Conservation (phyloP, 2,329 filamentous ascomycete species). For the Catunica adiposa region DNA sequence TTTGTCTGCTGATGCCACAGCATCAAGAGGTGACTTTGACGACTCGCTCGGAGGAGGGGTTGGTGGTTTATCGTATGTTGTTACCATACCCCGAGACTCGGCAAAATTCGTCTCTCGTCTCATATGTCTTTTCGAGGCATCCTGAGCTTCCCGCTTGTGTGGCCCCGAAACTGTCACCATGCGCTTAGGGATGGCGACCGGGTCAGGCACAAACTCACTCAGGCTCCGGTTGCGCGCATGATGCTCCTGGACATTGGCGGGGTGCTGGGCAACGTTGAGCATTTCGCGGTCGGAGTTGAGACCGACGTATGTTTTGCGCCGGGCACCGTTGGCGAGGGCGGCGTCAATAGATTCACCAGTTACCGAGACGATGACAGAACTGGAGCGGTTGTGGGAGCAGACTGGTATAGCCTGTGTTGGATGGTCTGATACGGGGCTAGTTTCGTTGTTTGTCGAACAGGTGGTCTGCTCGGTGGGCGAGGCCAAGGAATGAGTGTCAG, state of each 20-base stretch:
- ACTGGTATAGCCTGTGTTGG: slow-evolving; percentile 23
- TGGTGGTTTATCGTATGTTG: slow-evolving; percentile 44
- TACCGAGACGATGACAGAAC: slow-evolving; percentile 31
- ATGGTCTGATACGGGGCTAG: slow-evolving; percentile 33
- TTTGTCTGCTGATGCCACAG: slow-evolving; percentile 22
- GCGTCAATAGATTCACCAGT: slow-evolving; percentile 36
- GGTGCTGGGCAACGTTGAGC: slow-evolving; percentile 8
- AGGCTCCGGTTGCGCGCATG: slow-evolving; percentile 66
- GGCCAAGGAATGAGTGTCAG: slow-evolving; percentile 16
- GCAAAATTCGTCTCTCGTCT: slow-evolving; percentile 71
- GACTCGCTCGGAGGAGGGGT: slow-evolving; percentile 73
- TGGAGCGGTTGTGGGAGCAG: slow-evolving; percentile 11
- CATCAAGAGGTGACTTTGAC: slow-evolving; percentile 29
- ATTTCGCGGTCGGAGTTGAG: slow-evolving; percentile 18
- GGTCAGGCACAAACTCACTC: slow-evolving; percentile 73
- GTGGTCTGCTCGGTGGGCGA: background rate
- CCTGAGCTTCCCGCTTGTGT: slow-evolving; percentile 26
- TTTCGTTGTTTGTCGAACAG: background rate
- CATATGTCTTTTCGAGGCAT: slow-evolving; percentile 29
- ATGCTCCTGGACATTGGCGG: slow-evolving; percentile 9
- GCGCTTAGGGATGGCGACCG: slow-evolving; percentile 49
- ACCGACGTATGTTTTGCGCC: slow-evolving; percentile 39
- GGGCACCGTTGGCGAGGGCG: slow-evolving; percentile 34
- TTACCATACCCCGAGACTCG: slow-evolving; percentile 55
- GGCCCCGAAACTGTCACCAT: slow-evolving; percentile 57